phyloP scores from a whole-genome alignment of 2,329 filamentous ascomycete genomes.

The Thielaviopsis cerberus region DNA sequence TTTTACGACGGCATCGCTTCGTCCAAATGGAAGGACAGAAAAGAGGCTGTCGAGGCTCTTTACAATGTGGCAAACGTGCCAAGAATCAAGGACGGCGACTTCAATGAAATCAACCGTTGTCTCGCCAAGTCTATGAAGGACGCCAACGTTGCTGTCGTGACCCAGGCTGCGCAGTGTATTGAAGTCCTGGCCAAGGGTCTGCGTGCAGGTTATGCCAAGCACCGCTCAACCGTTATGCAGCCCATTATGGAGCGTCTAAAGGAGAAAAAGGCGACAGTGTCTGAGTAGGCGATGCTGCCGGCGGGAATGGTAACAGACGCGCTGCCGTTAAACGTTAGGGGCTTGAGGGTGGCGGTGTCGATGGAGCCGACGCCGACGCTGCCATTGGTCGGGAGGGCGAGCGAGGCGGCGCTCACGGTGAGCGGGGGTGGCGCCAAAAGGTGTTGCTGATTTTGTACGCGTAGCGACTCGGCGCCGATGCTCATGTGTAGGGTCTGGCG shows the following conservation, averaged over 20 bases:
- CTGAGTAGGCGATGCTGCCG: conserved; percentile 72
- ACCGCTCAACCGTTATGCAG: conserved; percentile 61
- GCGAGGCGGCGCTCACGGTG: conserved; percentile 37
- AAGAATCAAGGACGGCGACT: conserved; percentile 78
- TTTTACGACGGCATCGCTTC: conserved; percentile 72
- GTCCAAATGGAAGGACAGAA: conserved; percentile 95
- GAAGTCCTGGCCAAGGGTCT: conserved; percentile 77
- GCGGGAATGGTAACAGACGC: conserved; percentile 37
- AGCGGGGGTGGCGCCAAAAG: conserved; percentile 42
- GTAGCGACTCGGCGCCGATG: conserved; percentile 35
- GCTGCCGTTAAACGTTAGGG: conserved; percentile 39
- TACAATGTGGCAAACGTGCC: conserved; percentile 63
- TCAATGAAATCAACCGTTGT: conserved; percentile 62
- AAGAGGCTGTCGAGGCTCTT: conserved; percentile 76
- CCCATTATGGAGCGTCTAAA: conserved; percentile 92
- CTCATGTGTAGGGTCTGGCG: conserved; percentile 47
- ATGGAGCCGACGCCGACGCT: conserved; percentile 34
- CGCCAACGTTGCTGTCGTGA: conserved; percentile 88
- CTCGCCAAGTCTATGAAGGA: conserved; percentile 98
- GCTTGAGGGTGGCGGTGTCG: conserved; percentile 30
- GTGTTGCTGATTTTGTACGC: conserved; percentile 47
- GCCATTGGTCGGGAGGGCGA: conserved; percentile 36
- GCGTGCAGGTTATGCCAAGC: conserved; percentile 58
- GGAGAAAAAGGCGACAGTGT: conserved; percentile 88
- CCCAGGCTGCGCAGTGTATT: conserved; percentile 79